Evolutionary conservation across 176 grass and related monocot species (phyloP), one percentile per base, ranked within the genome.

Genomic region (Raddia distichophylla): DNA sequence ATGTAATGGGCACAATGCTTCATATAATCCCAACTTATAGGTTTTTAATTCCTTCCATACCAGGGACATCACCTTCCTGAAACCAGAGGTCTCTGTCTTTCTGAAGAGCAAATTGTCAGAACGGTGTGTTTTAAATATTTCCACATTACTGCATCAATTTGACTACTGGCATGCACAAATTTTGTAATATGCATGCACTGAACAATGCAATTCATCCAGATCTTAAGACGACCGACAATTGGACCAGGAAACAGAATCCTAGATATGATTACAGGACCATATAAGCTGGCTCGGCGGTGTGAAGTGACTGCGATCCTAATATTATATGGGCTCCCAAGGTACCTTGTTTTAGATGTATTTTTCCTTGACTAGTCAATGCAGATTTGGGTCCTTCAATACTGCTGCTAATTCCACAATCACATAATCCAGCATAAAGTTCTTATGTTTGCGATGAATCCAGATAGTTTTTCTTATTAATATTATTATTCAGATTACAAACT

Each of bases 21-120:
- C 5, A 5, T 40, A 75, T 69, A 17, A 14, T 69, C 46, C 47
- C 14, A 61, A 75, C 51, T 48, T 81, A 71, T 49, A 11, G 6
- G 7, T 56, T 67, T 69, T 69, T 53, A 45, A 34, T 81, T 82
- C 76, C 33, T 16, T 20, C 68, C 17, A 82, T 85, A 67, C 59
- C 85, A 98, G 96, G 92, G 88, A 17, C 84, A 93, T 84, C 93
- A 93, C 73, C 79, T 95, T 69, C 93, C 96, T 37, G 96, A 99
- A 93, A 99, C 96, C 44, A 95, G 93, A 86, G 96, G 96, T 61
- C 89, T 99, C 7, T 98, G 96, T 61, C 91, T 99, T 74, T 95
- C 96, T 77, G 96, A 99, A 84, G 93, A 99, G 89, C 93, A 93
- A 86, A 93, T 91, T 65, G 91, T 99, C 73, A 93, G 82, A 86